Percentiles rank a stretch among this genome's conserved stretches.
These are phyloP conservation scores for Ciborinia camelliae DNA, from an alignment of 2,329 filamentous ascomycete species.

Conservation along the genomic window DNA sequence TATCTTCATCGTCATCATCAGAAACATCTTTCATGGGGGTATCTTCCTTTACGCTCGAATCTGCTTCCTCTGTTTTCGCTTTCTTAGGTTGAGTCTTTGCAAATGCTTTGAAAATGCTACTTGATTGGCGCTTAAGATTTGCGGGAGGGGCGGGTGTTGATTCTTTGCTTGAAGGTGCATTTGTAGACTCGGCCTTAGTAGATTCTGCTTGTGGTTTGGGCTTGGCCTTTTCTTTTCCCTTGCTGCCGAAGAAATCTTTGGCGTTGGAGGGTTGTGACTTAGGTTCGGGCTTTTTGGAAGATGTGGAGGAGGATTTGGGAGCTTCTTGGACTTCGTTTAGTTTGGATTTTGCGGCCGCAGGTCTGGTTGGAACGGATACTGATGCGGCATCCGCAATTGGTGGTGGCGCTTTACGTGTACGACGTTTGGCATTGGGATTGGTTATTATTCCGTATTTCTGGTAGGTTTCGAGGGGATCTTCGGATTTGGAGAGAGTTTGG, in stretches of 20 bases:
- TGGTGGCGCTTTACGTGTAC: slow-evolving; percentile 38
- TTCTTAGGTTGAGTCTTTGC: slow-evolving; percentile 68
- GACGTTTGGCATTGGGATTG: slow-evolving; percentile 62
- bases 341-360: slow-evolving; percentile 20
- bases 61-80: slow-evolving; percentile 42
- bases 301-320: slow-evolving; percentile 18
- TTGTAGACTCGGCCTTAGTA: slow-evolving; percentile 21
- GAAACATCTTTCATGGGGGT: slow-evolving; percentile 54
- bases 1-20: slow-evolving; percentile 52
- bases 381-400: slow-evolving; percentile 32
- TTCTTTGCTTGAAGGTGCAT: slow-evolving; percentile 30
- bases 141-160: slow-evolving; percentile 29
- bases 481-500: slow-evolving; percentile 50
- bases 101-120: slow-evolving; percentile 75
- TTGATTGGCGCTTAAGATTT: slow-evolving; percentile 55
- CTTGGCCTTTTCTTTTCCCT: slow-evolving; percentile 35
- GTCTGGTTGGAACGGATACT: slow-evolving; percentile 22
- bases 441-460: slow-evolving; percentile 70
- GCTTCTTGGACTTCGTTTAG: slow-evolving; percentile 20
- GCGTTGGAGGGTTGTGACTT: slow-evolving; percentile 35
- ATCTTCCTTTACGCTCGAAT: slow-evolving; percentile 47
- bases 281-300: slow-evolving; percentile 23
- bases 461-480: slow-evolving; percentile 57
- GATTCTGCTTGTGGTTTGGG: not conserved
- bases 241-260: slow-evolving; percentile 40